Percentiles rank a stretch among this genome's conserved stretches.
phyloP scores from a whole-genome alignment of 2,329 filamentous ascomycete species.

The Pleoardoris graminearum region DNA sequence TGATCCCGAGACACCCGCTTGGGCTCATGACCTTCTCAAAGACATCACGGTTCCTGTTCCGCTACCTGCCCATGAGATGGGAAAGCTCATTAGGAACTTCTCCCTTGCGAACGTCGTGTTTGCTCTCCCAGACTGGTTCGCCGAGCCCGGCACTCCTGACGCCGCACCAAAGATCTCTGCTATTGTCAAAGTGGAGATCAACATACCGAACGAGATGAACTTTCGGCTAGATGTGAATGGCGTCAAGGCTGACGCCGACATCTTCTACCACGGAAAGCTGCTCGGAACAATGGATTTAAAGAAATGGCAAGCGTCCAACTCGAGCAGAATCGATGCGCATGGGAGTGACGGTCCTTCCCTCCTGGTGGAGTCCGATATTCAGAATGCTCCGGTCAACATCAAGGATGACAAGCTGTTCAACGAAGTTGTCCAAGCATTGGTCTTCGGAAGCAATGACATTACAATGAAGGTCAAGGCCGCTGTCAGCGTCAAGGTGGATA shows the following conservation, averaged over 20 bases:
- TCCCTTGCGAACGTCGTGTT: slow-evolving; percentile 85
- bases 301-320: slow-evolving; percentile 84
- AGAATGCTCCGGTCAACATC: slow-evolving; percentile 79
- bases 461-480: slow-evolving; percentile 73
- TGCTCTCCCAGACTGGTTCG: slow-evolving; percentile 76
- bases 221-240: slow-evolving; percentile 77
- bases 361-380: slow-evolving; percentile 73
- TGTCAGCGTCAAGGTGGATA: slow-evolving; percentile 82
- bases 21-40: slow-evolving; percentile 79
- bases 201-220: slow-evolving; percentile 82
- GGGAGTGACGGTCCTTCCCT: slow-evolving; percentile 64
- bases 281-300: slow-evolving; percentile 78
- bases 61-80: slow-evolving; percentile 79
- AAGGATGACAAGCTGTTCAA: slow-evolving; percentile 79
- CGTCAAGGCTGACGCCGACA: slow-evolving; percentile 76
- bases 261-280: slow-evolving; percentile 76
- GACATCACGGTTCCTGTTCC: slow-evolving; percentile 83
- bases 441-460: slow-evolving; percentile 74
- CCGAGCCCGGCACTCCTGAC: slow-evolving; percentile 72
- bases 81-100: slow-evolving; percentile 84
- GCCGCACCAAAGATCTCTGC: slow-evolving; percentile 80
- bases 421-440: slow-evolving; percentile 75
- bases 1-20: slow-evolving; percentile 70
- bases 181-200: slow-evolving; percentile 76
- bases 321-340: slow-evolving; percentile 66